These are phyloP conservation scores for Hypomontagnella submonticulosa DNA, from an alignment of 495 filamentous ascomycete genomes.

Conservation along the genomic window DNA sequence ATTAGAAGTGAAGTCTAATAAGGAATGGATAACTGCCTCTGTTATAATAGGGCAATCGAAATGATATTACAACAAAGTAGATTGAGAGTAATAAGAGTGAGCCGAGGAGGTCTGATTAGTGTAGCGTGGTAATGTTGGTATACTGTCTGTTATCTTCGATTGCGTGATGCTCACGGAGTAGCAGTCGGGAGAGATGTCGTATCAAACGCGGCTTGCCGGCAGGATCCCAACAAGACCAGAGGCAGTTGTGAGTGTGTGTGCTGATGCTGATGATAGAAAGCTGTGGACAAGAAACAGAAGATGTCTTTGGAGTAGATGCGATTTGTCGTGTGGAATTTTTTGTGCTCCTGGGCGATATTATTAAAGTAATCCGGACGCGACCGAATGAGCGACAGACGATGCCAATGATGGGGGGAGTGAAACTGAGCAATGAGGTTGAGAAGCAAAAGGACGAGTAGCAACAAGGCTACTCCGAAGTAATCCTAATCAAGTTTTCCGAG, in stretches of 20 bases:
- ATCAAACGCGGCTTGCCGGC: slow-evolving; percentile 48
- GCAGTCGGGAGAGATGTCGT: slow-evolving; percentile 45
- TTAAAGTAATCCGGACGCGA: slow-evolving; percentile 41
- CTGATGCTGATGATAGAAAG: slow-evolving; percentile 41
- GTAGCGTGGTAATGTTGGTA: slow-evolving; percentile 24
- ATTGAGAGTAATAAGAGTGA: slow-evolving; percentile 30
- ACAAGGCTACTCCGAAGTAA: slow-evolving; percentile 30
- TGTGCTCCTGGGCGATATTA: slow-evolving; percentile 40
- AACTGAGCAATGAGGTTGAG: slow-evolving; percentile 48
- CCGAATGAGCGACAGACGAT: slow-evolving; percentile 44
- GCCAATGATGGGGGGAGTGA: slow-evolving; percentile 22
- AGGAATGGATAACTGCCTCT: slow-evolving; percentile 49
- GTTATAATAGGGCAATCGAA: slow-evolving; percentile 41
- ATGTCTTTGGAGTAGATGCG: slow-evolving; percentile 35
- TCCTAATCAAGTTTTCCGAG: slow-evolving; percentile 30
- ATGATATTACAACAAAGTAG: slow-evolving; percentile 49
- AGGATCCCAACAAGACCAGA: slow-evolving; percentile 39
- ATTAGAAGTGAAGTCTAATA: slow-evolving; percentile 51
- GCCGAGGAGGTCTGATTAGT: slow-evolving; percentile 45
- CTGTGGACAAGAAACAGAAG: slow-evolving; percentile 49
- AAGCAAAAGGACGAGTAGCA: slow-evolving; percentile 51
- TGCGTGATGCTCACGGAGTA: slow-evolving; percentile 37
- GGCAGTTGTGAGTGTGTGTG: slow-evolving; percentile 21
- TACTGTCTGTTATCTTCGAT: slow-evolving; percentile 23
- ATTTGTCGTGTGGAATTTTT: slow-evolving; percentile 23